These are phyloP conservation scores for Monosporascus sp. DNA, from an alignment of 2,329 filamentous ascomycete genomes.

Conservation along the genomic window DNA sequence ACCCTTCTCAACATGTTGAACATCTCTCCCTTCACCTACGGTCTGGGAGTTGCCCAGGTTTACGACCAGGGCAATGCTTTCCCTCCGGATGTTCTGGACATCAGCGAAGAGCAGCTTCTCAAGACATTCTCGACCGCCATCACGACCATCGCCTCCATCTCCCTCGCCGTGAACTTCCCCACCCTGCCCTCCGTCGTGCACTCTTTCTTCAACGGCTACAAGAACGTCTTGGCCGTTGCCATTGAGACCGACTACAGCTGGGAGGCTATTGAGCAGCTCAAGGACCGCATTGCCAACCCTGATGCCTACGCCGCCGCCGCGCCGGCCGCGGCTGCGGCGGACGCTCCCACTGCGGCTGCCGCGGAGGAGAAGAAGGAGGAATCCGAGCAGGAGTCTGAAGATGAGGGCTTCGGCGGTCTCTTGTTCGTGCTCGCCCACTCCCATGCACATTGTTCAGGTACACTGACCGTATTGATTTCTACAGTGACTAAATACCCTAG, in stretches of 20 bases:
- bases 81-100: slow-evolving; percentile 78
- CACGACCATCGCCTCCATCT: slow-evolving; percentile 81
- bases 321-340: slow-evolving; percentile 58
- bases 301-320: slow-evolving; percentile 87
- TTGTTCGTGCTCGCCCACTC: slow-evolving; percentile 46
- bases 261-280: slow-evolving; percentile 94
- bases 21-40: slow-evolving; percentile 99
- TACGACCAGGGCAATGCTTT: slow-evolving; percentile 98
- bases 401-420: slow-evolving; percentile 73
- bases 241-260: slow-evolving; percentile 87
- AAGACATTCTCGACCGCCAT: slow-evolving; percentile 76
- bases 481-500: slow-evolving; percentile 46
- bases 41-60: slow-evolving; percentile 92
- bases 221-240: slow-evolving; percentile 89
- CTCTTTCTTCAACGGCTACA: slow-evolving; percentile 96
- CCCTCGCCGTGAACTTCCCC: slow-evolving; percentile 89
- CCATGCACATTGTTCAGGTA: background rate
- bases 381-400: slow-evolving; percentile 63
- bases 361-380: slow-evolving; percentile 60
- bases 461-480: slow-evolving; percentile 31
- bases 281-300: slow-evolving; percentile 99
- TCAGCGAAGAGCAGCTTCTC: slow-evolving; percentile 91
- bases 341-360: slow-evolving; percentile 43
- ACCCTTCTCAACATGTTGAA: slow-evolving; percentile 99
- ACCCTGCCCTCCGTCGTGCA: slow-evolving; percentile 95